Conservation (phyloP, 2,329 filamentous ascomycete genomes). For the Botrytis aclada region DNA sequence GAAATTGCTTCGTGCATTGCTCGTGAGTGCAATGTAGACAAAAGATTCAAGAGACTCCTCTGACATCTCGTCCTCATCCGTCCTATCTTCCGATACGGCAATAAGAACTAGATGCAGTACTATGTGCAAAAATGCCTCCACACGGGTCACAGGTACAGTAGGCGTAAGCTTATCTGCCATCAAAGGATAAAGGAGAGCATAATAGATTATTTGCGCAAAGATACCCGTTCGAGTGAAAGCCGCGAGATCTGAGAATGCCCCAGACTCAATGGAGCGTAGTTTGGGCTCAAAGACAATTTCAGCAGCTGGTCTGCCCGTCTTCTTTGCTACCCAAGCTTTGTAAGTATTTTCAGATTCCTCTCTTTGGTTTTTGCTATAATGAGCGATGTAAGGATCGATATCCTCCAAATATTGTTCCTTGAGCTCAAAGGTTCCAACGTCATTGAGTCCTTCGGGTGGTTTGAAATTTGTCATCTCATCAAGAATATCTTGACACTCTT, state of each 20-base stretch:
- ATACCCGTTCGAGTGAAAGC: conserved; percentile 78
- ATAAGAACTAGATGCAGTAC: conserved; percentile 84
- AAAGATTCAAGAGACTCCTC: conserved; percentile 61
- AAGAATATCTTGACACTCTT: conserved; percentile 81
- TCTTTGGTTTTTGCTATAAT: conserved; percentile 95
- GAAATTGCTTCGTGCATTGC: conserved; percentile 59
- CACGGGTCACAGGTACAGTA: conserved; percentile 72
- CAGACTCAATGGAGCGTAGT: conserved; percentile 69
- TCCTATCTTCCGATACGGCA: conserved; percentile 77
- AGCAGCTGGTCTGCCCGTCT: conserved; percentile 72
- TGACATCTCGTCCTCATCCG: conserved; percentile 51
- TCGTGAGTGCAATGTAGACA: conserved; percentile 65
- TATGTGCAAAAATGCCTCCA: conserved; percentile 90
- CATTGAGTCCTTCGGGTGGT: conserved; percentile 83
- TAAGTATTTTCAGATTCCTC: conserved; percentile 93
- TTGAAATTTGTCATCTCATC: conserved; percentile 87
- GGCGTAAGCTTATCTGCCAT: conserved; percentile 67
- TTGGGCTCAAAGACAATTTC: conserved; percentile 92
- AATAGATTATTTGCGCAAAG: conserved; percentile 88
- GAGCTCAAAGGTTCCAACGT: conserved; percentile 91
- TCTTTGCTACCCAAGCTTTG: conserved; percentile 81
- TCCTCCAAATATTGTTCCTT: conserved; percentile 82
- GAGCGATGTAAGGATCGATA: conserved; percentile 91
- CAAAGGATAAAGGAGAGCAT: conserved; percentile 78
- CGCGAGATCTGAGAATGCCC: conserved; percentile 73